These are phyloP conservation scores for Botryobasidium botryosum DNA, from an alignment of 768 basidiomycete genomes.

Conservation along the genomic window DNA sequence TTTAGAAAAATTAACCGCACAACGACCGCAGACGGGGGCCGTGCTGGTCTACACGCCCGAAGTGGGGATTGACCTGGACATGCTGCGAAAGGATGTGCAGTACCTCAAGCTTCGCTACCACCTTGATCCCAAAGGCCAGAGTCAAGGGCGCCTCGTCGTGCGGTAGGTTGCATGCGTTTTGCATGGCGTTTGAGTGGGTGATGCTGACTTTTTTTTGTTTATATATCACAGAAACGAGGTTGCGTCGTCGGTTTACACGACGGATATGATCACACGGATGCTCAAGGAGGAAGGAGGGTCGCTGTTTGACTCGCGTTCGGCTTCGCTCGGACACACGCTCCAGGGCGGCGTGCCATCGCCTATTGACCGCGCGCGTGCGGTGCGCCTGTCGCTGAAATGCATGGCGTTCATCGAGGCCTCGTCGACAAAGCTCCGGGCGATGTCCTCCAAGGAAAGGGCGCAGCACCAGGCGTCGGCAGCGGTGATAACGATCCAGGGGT, in stretches of 20 bases:
- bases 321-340: constrained; percentile 91
- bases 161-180: no score
- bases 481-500: constrained; percentile 82
- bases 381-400: constrained; percentile 77
- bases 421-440: constrained; percentile 25
- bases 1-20: constrained; percentile 1
- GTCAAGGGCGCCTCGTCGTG: constrained; percentile 86
- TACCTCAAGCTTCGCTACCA: constrained; percentile 76
- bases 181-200: not conserved
- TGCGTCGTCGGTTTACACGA: constrained; percentile 77
- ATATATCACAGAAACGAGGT: constrained; percentile 50
- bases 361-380: constrained; percentile 79
- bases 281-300: constrained; percentile 84
- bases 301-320: constrained; percentile 86
- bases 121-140: constrained; percentile 75
- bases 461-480: constrained; percentile 53
- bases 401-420: constrained; percentile 88
- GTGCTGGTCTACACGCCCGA: constrained; percentile 91
- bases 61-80: constrained; percentile 67
- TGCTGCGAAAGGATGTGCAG: constrained; percentile 65
- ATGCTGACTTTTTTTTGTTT: not conserved
- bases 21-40: constrained; percentile 60
- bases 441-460: constrained; percentile 34
- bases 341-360: constrained; percentile 96
- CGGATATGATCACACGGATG: constrained; percentile 84